Base-by-base conservation (phyloP, 495 filamentous ascomycete species). In the Penicillium antarcticum region DNA sequence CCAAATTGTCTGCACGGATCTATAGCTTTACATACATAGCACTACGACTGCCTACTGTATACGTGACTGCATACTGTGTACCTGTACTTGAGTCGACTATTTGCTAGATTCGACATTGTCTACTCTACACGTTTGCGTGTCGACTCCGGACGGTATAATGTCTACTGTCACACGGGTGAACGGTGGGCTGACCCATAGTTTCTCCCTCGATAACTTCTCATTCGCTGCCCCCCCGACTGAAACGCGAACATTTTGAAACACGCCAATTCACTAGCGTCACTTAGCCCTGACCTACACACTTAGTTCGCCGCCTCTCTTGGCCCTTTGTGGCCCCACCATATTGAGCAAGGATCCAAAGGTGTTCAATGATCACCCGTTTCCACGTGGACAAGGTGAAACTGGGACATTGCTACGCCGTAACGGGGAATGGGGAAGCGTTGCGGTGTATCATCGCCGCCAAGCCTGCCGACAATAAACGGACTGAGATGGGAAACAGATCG, bases 241-340 rank as follows among this genome's bases (percentile, higher is more conserved):
- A 64, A 64, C 61, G 52, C 58, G 40, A 38, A 33, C 26, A 46
- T 54, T 44, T 42, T 64, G 61, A 64, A 64, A 64, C 61, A 62
- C 61, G 33, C 58, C 55, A 61, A 51, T n/a, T 41, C 29, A 19
- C 39, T 42, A 12, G 39, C n/a, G 39, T 4, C 5, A 12, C 39
- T 42, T 13, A 19, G 17, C 39, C 39, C 17, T 29, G 26, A 10
- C 26, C 26, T 29, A 29, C 7, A 29, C 26, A 29, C 42, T 17
- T 31, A 13, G 26, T 44, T 23, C 41, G 14, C 8, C 41, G 13
- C 18, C 19, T n/a, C 40, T 33, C 11, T 24, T 16, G 5, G 17
- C 12, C 42, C 26, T 29, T 17, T 36, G 32, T 34, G 31, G 19
- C n/a, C 23, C 48, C 39, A 51, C 21, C 21, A 13, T 41, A 9